Base-by-base conservation (phyloP, 768 basidiomycete species). In the Cubamyces sp. region DNA sequence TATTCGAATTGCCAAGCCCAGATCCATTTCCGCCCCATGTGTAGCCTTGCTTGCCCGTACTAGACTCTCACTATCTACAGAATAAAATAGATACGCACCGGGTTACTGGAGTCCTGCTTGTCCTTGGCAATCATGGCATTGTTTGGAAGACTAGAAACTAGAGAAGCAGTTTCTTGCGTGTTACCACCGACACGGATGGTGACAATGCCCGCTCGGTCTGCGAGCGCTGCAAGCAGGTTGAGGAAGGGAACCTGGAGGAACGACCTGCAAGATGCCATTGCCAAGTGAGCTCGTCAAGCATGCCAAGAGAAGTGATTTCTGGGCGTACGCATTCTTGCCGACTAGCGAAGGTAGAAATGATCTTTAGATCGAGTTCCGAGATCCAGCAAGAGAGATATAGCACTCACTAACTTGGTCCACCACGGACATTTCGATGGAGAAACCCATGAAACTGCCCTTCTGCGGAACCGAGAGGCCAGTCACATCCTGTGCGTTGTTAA, bases 381-480 rank as follows among this genome's bases (percentile, higher is more conserved):
- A 21, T 16, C 68, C 28, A 7, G 58, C 37, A 39, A 43, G 45
- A 9, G 15, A 47, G 28, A 46, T 37, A 9, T 6, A 18, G 16
- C 53, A 83, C 84, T 73, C 71, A 89, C 87, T 73, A 64, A 89
- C 78, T 76, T 85, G 84, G 59, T 81, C 82, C 4, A 86, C 79
- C 8, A 91, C 85, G 46, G 88, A 90, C 78, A 90, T 80, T 73
- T 92, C 90, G 43, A 92, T 81, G 5, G 86, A 89, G 71, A 92
- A 91, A 2, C 88, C 90, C 54, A 86, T 79, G 69, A 90, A 91
- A n/a, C 83, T 79, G 19, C 83, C 86, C 28, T 70, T 68, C 60
- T 79, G 76, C 5, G 70, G 68, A 42, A 81, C 79, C 3, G 79
- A 79, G 40, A 85, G 66, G 3, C 72, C 75, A 3, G 39, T 40